These are phyloP conservation scores for Aspergillus sp. DNA, from an alignment of 2,329 filamentous ascomycete species.

Conservation along the genomic window DNA sequence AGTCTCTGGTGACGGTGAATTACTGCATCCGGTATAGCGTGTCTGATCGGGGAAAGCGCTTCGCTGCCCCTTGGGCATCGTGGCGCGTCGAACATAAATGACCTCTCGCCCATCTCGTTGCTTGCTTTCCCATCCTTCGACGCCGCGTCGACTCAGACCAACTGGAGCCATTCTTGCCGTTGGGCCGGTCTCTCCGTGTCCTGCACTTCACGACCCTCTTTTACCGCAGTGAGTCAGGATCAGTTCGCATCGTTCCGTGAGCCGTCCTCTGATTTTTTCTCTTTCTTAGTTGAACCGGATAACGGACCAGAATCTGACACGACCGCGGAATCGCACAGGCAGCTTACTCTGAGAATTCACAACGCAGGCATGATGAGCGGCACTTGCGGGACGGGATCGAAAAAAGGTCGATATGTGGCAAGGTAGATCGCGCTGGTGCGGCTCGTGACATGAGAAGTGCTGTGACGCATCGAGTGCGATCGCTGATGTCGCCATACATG, in stretches of 20 bases:
- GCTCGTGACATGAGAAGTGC: neutral
- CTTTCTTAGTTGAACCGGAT: neutral
- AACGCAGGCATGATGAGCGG: neutral
- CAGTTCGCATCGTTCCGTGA: neutral
- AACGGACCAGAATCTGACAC: neutral
- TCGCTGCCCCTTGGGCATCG: constrained; percentile 5
- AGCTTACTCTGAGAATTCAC: neutral
- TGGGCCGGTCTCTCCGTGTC: neutral
- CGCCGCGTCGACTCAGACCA: neutral
- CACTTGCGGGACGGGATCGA: neutral
- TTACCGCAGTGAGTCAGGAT: neutral
- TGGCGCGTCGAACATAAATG: constrained; percentile 3
- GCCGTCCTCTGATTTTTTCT: neutral
- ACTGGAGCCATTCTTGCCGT: constrained; percentile 2
- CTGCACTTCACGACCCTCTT: constrained; percentile 4
- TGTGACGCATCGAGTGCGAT: neutral
- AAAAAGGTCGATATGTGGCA: neutral
- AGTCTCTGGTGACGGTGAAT: constrained; percentile 1
- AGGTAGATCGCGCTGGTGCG: neutral
- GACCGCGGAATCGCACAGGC: neutral
- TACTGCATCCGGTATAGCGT: constrained; percentile 6
- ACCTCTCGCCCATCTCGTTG: neutral
- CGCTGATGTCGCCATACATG: neutral
- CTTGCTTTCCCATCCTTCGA: constrained; percentile 1
- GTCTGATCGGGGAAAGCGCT: constrained; percentile 3